Conservation (phyloP, 805 yeast genomes). For the Cyberlindnera subsufficiens region DNA sequence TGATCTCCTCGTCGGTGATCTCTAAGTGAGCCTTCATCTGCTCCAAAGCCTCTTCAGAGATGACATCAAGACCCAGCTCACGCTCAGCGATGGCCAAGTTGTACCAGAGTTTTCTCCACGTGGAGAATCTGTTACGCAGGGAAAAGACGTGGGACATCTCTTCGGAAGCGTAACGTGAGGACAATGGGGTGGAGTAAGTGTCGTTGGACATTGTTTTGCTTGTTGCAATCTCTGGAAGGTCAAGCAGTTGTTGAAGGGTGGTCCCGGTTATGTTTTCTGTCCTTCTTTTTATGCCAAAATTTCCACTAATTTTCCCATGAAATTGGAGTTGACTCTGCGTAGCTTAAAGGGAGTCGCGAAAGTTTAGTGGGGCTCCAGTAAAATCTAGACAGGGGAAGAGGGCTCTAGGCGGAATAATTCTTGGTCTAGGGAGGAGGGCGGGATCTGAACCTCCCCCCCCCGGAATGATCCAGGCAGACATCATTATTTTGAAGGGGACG, state of each 20-base stretch:
- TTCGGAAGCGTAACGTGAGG: constrained; percentile 95
- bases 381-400: no score
- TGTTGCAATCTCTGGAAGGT: no score
- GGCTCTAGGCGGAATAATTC: no score
- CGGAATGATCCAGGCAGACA: no score
- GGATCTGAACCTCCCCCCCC: no score
- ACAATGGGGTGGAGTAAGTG: constrained; percentile 84
- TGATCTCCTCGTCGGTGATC: constrained; percentile 91
- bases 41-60: constrained; percentile 86
- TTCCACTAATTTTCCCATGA: not conserved
- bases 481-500: no score
- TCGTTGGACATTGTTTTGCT: constrained; percentile 37
- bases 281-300: not conserved
- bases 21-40: constrained; percentile 74
- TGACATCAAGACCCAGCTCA: constrained; percentile 77
- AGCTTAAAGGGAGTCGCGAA: no score
- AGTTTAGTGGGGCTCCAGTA: no score
- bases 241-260: not conserved
- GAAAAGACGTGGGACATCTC: constrained; percentile 96
- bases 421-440: no score
- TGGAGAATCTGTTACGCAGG: constrained; percentile 86
- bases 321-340: no score
- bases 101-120: constrained; percentile 98
- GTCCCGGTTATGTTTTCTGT: not conserved
- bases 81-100: constrained; percentile 94